phyloP scores from a whole-genome alignment of 1,284 basidiomycete genomes.

The Ceratobasidium sp. region DNA sequence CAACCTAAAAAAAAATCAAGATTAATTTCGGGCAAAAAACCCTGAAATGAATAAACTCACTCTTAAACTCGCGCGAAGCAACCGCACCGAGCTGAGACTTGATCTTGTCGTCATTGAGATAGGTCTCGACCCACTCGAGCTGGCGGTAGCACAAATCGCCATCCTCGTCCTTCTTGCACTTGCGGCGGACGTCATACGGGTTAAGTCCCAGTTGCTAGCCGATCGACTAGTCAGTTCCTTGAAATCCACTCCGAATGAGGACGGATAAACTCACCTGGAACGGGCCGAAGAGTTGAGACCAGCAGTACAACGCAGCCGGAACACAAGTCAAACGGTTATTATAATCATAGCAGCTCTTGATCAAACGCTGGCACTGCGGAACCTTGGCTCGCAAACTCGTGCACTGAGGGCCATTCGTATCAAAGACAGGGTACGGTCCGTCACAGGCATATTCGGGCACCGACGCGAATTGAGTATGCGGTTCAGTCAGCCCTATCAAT shows the following conservation, averaged over 20 bases:
- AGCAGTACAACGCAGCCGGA: conserved; percentile 64
- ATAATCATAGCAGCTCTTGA: conserved; percentile 74
- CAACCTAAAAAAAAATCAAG: conserved; percentile 56
- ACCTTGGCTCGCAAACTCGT: conserved; percentile 72
- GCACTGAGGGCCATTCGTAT: conserved; percentile 79
- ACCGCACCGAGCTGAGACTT: conserved; percentile 84
- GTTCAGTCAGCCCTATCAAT: conserved; percentile 71
- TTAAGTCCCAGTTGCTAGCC: conserved; percentile 58
- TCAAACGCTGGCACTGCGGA: conserved; percentile 78
- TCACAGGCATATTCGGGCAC: conserved; percentile 88
- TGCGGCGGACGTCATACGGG: conserved; percentile 85
- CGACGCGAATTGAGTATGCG: conserved; percentile 78
- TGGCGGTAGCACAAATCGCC: conserved; percentile 79
- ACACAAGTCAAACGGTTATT: conserved; percentile 72
- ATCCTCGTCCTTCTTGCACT: conserved; percentile 79
- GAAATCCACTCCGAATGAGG: background rate
- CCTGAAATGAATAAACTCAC: conserved; percentile 63
- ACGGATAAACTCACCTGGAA: conserved; percentile 58
- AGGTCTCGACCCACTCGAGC: conserved; percentile 84
- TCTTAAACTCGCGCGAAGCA: conserved; percentile 69
- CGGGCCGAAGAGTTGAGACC: conserved; percentile 63
- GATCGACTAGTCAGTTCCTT: background rate
- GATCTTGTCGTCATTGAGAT: conserved; percentile 78
- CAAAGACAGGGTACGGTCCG: conserved; percentile 80
- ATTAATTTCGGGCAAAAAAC: conserved; percentile 55